These are phyloP conservation scores for Wickerhamiella alocasiicola DNA, from an alignment of 805 yeast genomes.

Conservation along the genomic window DNA sequence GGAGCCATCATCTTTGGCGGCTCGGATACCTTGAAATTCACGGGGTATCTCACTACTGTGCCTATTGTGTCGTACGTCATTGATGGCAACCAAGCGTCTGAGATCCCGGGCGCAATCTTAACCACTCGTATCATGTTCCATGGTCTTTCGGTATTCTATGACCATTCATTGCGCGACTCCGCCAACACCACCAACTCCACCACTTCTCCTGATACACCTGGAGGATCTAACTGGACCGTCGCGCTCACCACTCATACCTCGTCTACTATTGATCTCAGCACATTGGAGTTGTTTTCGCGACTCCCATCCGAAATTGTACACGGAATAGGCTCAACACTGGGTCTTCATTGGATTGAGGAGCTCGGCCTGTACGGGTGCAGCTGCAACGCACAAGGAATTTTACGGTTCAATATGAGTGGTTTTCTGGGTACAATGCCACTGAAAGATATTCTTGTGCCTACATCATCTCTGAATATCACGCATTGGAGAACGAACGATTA, in stretches of 20 bases:
- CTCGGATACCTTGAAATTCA: conserved; percentile 36
- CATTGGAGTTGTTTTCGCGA: conserved; percentile 7
- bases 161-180: background rate
- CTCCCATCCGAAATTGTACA: conserved; percentile 7
- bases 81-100: conserved; percentile 5
- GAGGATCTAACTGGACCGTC: background rate
- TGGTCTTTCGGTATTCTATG: conserved; percentile 2
- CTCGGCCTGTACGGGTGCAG: conserved; percentile 6
- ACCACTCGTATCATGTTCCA: conserved; percentile 10
- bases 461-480: background rate
- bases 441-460: conserved; percentile 6
- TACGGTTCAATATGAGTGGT: conserved; percentile 7
- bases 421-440: background rate
- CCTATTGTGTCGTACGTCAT: conserved; percentile 16
- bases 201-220: too few species aligned
- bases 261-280: conserved; percentile 8
- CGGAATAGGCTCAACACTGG: background rate
- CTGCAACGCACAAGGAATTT: background rate
- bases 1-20: conserved; percentile 34
- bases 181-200: too few species aligned
- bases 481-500: conserved; percentile 4
- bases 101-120: conserved; percentile 9
- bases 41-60: conserved; percentile 27
- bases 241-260: conserved; percentile 2
- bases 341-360: background rate